Evolutionary conservation across 371 early-diverging fungal genomes (phyloP), one percentile per base, ranked within the genome.

Genomic region (Mortierella sp.): DNA sequence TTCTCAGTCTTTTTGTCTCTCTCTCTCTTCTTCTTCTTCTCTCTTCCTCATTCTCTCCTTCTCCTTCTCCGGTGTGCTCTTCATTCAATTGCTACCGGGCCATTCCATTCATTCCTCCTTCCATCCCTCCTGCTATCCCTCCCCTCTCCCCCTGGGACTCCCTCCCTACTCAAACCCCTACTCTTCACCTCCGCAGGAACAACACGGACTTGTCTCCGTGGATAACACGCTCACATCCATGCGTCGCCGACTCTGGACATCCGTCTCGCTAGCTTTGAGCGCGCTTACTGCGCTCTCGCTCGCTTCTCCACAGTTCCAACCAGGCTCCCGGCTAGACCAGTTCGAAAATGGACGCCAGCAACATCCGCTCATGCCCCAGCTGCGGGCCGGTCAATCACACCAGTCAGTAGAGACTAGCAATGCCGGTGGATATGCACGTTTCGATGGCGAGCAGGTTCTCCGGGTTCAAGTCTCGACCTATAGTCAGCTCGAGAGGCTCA

Each of bases 401-500:
- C 50, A 50, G 14, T 4, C 21, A 9, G 50, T 21, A 2, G 14
- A 50, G 50, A 50, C n/a, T n/a, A n/a, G 14, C 16, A 50, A 71
- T 7, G 57, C 51, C 19, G 48, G 19, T 12, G 70, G 55, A 19
- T 79, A 79, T 57, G 73, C 73, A 37, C 79, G 79, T 15, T 79
- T 79, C 60, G 79, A 79, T 48, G 62, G 69, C 15, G 69, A 79
- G 21, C 68, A 69, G 56, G 79, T 79, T 57, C 58, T 72, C 37
- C 72, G 79, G 7, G 63, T 79, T 15, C 66, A 79, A 45, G 60
- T 79, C 28, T 68, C 79, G n/a, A 59, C 73, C 43, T 19, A 72
- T 43, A 66, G 62, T 12, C 59, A 79, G 46, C 70, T 79, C 30
- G 72, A 72, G 59, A 56, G 66, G 56, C 73, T 79, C 2, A 70